Conservation (phyloP, 163 green algal species). For the Scenedesmus sp. region DNA sequence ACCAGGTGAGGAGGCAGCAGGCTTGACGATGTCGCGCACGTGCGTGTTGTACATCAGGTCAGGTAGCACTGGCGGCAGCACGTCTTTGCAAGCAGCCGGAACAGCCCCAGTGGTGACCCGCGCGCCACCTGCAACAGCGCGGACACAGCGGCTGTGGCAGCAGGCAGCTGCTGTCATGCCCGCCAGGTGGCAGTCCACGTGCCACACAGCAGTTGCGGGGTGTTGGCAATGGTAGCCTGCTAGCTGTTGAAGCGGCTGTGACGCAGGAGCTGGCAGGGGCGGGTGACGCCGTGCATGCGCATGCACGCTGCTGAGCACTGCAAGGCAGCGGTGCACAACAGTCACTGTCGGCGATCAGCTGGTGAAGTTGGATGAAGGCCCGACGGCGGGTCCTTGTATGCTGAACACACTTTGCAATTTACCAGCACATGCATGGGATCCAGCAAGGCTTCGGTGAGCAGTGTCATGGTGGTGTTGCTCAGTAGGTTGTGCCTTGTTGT, state of each 20-base stretch:
- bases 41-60: too few species aligned
- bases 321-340: too few species aligned
- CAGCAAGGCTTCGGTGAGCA: neutral
- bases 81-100: neutral
- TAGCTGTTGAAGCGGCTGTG: neutral
- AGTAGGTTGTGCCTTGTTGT: neutral
- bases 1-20: conserved; percentile 59
- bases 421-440: neutral
- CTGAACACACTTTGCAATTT: neutral
- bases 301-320: too few species aligned
- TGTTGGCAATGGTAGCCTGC: too few species aligned
- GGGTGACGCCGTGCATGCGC: too few species aligned
- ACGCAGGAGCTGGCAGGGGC: neutral
- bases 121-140: neutral
- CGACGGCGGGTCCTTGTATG: neutral
- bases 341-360: neutral
- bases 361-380: neutral
- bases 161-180: too few species aligned
- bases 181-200: neutral
- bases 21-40: too few species aligned
- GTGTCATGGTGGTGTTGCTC: neutral
- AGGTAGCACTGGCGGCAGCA: too few species aligned
- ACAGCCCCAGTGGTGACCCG: neutral
- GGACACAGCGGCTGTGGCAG: neutral
- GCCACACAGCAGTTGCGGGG: too few species aligned